Base-by-base conservation (phyloP, 148 eudicot species). In the Rhododendron vialii region DNA sequence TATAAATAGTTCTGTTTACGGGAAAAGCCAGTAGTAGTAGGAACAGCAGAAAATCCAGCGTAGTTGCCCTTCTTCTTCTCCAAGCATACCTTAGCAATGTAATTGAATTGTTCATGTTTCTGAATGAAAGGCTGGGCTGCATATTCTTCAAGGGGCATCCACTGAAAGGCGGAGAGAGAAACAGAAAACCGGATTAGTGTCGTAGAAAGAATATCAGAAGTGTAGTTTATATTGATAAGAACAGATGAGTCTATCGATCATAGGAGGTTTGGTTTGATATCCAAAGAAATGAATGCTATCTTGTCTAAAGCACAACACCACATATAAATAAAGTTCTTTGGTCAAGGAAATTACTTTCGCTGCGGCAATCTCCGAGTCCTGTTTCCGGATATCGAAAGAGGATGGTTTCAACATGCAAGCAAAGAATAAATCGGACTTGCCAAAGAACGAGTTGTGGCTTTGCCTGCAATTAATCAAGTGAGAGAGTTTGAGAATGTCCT, bases 351-450 rank as follows among this genome's bases (percentile, higher is more conserved):
- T 78, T 91, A 95, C 98, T 94, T 91, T 89, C 78, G 96, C 95
- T 63, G 93, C 94, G 75, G 88, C 93, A 50, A 95, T 91, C 88
- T 95, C 98, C 76, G 93, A 83, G 81, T 90, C 91, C 74, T 93
- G 95, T 82, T 88, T 86, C 87, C 87, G 88, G 80, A 95, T 93
- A 77, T 95, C 89, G 9, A 76, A 86, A 63, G 96, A 89, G 12
- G 87, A 88, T 18, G 98, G 93, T 57, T 89, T 89, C 84, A 93
- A 41, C 91, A 92, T 87, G 90, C 96, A 95, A 43, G 92, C 87
- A 55, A 93, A 93, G 86, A 91, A 91, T 22, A 93, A 67, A 86
- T 95, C 96, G 18, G 98, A 95, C 88, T 95, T 95, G 76, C 89
- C 89, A 76, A 93, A 95, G 88, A 90, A 93, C 15, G 93, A 88